These are phyloP conservation scores for Mastigamoeba balamuthi DNA, from an alignment of 78 protist species.

Conservation along the genomic window DNA sequence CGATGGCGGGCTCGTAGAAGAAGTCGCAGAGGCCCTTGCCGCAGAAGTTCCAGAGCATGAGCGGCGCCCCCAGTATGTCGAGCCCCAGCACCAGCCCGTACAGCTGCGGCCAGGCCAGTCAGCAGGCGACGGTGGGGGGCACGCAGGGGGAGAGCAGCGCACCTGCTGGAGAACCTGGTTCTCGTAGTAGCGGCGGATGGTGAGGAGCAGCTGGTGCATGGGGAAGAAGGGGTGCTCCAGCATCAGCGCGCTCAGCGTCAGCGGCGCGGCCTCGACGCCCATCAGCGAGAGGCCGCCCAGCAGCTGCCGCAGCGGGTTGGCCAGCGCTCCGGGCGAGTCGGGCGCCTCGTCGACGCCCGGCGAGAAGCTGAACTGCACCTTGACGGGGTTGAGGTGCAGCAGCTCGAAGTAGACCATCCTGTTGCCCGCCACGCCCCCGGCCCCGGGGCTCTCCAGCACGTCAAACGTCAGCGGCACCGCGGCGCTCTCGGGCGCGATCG, in stretches of 20 bases:
- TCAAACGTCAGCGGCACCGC: conserved; percentile 5
- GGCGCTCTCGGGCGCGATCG: conserved; percentile 32
- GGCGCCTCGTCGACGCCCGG: too few relatives aligned
- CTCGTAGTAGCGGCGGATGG: background rate
- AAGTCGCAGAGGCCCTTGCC: conserved; percentile 53
- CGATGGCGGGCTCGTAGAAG: conserved; percentile 58
- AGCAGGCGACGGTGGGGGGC: background rate
- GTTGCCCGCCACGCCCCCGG: background rate
- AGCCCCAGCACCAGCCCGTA: conserved; percentile 35
- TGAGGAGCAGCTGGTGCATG: background rate
- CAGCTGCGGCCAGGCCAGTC: conserved; percentile 25
- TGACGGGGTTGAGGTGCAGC: conserved; percentile 36
- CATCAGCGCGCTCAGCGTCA: conserved; percentile 41
- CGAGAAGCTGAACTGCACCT: conserved; percentile 24
- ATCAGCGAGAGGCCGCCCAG: conserved; percentile 27
- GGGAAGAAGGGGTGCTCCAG: conserved; percentile 47
- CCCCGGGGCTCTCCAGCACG: conserved; percentile 23
- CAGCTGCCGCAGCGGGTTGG: conserved; percentile 17
- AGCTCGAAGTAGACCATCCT: conserved; percentile 41
- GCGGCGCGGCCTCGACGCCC: conserved; percentile 46
- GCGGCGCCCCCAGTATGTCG: conserved; percentile 46
- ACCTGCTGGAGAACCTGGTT: background rate
- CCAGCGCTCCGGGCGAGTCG: too few relatives aligned
- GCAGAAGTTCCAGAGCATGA: conserved; percentile 19
- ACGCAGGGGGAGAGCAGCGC: conserved; percentile 5